Conservation (phyloP, 331 rosid species). For the Quercus lobata region DNA sequence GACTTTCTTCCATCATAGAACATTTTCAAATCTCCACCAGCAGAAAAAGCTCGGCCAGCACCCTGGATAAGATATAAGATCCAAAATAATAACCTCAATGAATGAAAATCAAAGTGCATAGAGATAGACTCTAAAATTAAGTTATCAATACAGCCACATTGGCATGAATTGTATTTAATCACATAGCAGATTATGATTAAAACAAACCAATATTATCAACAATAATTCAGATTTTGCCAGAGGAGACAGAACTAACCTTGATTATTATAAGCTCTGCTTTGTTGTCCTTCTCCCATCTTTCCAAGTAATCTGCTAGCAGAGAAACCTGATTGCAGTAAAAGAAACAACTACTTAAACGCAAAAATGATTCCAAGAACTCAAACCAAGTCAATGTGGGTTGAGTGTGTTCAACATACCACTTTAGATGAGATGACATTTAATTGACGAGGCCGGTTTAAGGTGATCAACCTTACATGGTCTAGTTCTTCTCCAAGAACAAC, state of each 20-base stretch:
- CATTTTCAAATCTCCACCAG: conserved; percentile 93
- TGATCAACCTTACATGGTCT: conserved; percentile 66
- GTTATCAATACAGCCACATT: background rate
- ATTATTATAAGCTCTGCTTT: conserved; percentile 66
- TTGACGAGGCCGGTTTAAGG: conserved; percentile 76
- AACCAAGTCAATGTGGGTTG: background rate
- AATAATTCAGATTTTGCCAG: background rate
- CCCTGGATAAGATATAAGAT: conserved; percentile 47
- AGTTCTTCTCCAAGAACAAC: conserved; percentile 80
- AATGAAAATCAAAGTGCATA: background rate
- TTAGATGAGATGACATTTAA: conserved; percentile 84
- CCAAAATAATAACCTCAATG: conserved; percentile 2
- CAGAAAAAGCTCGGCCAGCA: conserved; percentile 86
- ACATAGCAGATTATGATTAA: background rate
- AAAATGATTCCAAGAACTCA: background rate
- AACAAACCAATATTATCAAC: background rate
- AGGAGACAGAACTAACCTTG: conserved; percentile 53
- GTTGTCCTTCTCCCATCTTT: conserved; percentile 88
- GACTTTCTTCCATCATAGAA: conserved; percentile 70
- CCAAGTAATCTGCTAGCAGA: conserved; percentile 67
- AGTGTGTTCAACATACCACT: conserved; percentile 36
- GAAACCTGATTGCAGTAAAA: conserved; percentile 58
- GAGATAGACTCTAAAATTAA: background rate
- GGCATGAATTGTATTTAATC: background rate
- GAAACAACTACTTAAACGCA: background rate